Base-by-base conservation (phyloP, 306 rosid species). In the Cucurbita moschata region DNA sequence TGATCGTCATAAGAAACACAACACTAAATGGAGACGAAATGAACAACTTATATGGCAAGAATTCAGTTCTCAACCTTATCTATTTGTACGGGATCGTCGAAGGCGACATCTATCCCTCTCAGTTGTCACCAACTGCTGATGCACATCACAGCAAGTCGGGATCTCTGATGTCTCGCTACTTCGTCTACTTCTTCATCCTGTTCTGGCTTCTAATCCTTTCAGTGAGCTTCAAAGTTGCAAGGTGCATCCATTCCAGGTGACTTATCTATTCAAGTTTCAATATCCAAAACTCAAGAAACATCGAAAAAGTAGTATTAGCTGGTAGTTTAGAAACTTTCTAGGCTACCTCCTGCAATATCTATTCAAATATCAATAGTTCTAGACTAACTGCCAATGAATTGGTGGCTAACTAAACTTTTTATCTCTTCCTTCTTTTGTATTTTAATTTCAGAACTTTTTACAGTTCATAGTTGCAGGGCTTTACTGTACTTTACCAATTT, bases 131-230 rank as follows among this genome's bases (percentile, higher is more conserved):
- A 12, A 43, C 79, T 50, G 76, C 78, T 54, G 85, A 78, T 54
- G 56, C 79, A 63, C 59, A 81, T 40, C 71, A 85, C 46, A 76
- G 87, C 82, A 94, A 90, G 91, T 75, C 87, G 3, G 85, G 79
- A 44, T 82, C 81, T 49, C 63, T 85, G 74, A 79, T 87, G 81
- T 80, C 92, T 14, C 84, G 84, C 71, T 86, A 89, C 82, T 94
- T 88, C 70, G 14, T 58, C 88, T 26, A 84, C 81, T 86, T 81
- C 78, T 79, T 90, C 70, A 68, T 87, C 81, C 79, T 85, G 73
- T 81, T 87, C 66, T 90, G 95, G 78, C 83, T 88, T 38, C 82
- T 94, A 47, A 76, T 94, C 65, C 87, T 90, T 61, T 86, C 91
- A 2, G 60, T 87, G 70, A 89, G 87, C 78, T 86, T 61, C 84